phyloP scores from a whole-genome alignment of 257 asterid species.

The Forsythia viridissima region DNA sequence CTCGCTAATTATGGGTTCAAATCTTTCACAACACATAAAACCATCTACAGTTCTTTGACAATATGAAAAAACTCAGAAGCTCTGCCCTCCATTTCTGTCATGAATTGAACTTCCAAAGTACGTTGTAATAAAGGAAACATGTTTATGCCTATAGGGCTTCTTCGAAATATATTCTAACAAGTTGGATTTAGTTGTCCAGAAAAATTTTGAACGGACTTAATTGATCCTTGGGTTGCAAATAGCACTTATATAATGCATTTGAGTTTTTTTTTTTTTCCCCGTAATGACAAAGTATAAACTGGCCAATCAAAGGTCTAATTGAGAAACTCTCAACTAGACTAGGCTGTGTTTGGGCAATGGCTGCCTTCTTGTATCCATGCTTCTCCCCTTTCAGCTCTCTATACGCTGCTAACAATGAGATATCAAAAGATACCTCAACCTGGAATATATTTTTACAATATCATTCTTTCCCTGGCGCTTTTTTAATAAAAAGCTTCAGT shows the following conservation, averaged over 20 bases:
- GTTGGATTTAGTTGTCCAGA: not conserved
- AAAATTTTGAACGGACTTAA: not conserved
- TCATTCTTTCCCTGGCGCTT: not conserved
- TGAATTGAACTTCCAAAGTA: not conserved
- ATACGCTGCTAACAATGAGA: not conserved
- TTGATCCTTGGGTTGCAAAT: not conserved
- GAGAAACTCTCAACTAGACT: not conserved
- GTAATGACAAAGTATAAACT: too few species aligned
- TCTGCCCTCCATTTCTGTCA: not conserved
- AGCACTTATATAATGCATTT: not conserved
- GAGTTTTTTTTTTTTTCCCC: too few species aligned
- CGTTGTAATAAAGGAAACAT: not conserved
- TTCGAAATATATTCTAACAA: not conserved
- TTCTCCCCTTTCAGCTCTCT: not conserved
- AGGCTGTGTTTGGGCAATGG: not conserved
- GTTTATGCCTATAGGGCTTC: not conserved
- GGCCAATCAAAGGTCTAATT: not conserved
- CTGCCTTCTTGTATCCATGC: not conserved
- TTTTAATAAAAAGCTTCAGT: not conserved
- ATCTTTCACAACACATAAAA: not conserved
- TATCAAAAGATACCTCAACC: not conserved
- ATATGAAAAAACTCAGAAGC: not conserved
- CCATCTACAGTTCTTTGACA: not conserved
- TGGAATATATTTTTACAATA: not conserved
- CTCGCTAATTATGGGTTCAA: not conserved